These are phyloP conservation scores for Omphalea diandra DNA, from an alignment of 441 rosid species.

Conservation along the genomic window DNA sequence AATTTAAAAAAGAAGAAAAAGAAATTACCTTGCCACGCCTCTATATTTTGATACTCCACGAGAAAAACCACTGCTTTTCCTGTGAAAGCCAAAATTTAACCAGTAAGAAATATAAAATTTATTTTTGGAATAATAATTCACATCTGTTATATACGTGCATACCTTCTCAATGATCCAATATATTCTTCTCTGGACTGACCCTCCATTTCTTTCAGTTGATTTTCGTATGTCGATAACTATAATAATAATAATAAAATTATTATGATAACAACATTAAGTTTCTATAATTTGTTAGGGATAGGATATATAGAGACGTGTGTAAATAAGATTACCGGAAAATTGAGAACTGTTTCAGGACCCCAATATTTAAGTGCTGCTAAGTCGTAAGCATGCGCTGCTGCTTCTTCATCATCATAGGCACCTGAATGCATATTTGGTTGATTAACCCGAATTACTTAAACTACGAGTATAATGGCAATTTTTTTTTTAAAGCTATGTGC, in stretches of 20 bases:
- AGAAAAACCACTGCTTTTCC: constrained; percentile 94
- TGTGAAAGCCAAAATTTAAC: no score
- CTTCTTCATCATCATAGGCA: constrained; percentile 84
- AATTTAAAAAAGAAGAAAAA: no score
- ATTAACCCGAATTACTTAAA: no score
- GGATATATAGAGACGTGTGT: neutral
- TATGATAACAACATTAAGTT: no score
- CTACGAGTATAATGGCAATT: no score
- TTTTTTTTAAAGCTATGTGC: no score
- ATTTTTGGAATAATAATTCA: no score
- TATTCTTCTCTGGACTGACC: constrained; percentile 71
- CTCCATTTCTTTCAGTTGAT: constrained; percentile 69
- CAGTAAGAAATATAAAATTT: no score
- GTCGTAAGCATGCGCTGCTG: constrained; percentile 93
- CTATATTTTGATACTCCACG: constrained; percentile 89
- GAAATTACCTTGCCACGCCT: constrained; percentile 92
- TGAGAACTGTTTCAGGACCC: constrained; percentile 82
- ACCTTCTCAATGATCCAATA: constrained; percentile 78
- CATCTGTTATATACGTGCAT: neutral
- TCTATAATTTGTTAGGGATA: neutral
- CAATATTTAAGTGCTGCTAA: constrained; percentile 94
- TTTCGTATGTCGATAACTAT: constrained; percentile 48
- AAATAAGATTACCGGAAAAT: constrained; percentile 56
- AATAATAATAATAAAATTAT: neutral
- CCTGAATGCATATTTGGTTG: constrained; percentile 50